phyloP scores from a whole-genome alignment of 2,329 filamentous ascomycete genomes.

The Fusarium liriodendri region DNA sequence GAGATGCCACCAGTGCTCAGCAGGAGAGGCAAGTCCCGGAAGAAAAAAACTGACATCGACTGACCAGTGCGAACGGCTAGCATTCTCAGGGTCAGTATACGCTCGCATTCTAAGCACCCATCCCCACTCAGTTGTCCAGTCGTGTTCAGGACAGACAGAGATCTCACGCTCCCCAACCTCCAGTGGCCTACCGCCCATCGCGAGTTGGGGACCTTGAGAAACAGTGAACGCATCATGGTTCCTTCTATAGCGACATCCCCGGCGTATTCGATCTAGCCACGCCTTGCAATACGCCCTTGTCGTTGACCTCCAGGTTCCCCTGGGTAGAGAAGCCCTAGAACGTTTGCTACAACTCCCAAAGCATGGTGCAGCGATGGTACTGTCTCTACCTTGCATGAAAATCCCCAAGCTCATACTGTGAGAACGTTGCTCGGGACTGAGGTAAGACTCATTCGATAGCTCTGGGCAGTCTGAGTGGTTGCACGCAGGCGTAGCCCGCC shows the following conservation, averaged over 20 bases:
- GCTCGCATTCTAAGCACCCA: slow-evolving; percentile 2
- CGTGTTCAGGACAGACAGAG: background rate
- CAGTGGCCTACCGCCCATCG: background rate
- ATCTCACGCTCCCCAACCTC: background rate
- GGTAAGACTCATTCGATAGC: background rate
- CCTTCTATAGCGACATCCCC: background rate
- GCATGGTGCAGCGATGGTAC: background rate
- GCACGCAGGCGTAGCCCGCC: background rate
- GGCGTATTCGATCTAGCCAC: background rate
- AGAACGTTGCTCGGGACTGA: background rate
- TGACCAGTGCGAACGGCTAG: background rate
- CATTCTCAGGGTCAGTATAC: background rate
- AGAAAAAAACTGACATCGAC: background rate
- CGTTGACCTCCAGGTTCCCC: background rate
- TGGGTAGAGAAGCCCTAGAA: background rate
- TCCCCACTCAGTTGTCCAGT: slow-evolving; percentile 1
- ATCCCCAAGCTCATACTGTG: background rate
- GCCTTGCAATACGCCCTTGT: background rate
- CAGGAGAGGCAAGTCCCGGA: background rate
- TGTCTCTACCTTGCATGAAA: background rate
- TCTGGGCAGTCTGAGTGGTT: background rate
- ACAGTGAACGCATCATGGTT: background rate
- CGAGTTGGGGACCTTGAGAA: background rate
- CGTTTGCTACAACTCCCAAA: background rate
- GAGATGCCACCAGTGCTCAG: background rate